Conservation (phyloP, 176 grass and related monocot genomes). For the Guadua angustifolia region DNA sequence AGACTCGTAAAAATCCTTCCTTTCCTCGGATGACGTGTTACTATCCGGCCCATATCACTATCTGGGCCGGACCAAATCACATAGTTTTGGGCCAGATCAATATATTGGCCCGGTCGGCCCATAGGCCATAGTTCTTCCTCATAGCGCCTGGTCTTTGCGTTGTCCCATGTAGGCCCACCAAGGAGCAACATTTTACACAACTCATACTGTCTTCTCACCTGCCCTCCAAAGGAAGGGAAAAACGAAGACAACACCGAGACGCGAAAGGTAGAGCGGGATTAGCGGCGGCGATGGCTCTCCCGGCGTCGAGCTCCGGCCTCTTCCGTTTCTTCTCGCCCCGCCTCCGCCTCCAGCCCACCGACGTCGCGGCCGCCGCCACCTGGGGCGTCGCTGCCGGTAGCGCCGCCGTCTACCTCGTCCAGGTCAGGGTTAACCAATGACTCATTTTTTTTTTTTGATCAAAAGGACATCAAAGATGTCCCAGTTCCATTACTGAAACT, state of each 20-base stretch:
- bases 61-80: no score
- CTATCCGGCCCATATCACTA: no score
- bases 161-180: not conserved
- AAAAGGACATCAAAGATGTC: no score
- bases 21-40: no score
- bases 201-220: not conserved
- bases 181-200: not conserved
- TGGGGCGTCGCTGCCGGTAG: slow-evolving; percentile 75
- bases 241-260: not conserved
- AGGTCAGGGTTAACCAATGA: slow-evolving; percentile 48
- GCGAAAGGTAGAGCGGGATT: slow-evolving; percentile 14
- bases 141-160: no score
- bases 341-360: slow-evolving; percentile 52
- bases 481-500: no score
- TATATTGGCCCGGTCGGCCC: no score
- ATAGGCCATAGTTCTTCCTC: not conserved
- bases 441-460: no score
- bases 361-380: slow-evolving; percentile 63
- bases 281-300: slow-evolving; percentile 62
- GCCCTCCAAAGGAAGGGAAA: not conserved
- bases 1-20: no score
- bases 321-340: slow-evolving; percentile 74
- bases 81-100: no score
- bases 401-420: slow-evolving; percentile 78
- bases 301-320: slow-evolving; percentile 55